Conservation (phyloP, 1,284 basidiomycete species). For the Cerrena zonata region DNA sequence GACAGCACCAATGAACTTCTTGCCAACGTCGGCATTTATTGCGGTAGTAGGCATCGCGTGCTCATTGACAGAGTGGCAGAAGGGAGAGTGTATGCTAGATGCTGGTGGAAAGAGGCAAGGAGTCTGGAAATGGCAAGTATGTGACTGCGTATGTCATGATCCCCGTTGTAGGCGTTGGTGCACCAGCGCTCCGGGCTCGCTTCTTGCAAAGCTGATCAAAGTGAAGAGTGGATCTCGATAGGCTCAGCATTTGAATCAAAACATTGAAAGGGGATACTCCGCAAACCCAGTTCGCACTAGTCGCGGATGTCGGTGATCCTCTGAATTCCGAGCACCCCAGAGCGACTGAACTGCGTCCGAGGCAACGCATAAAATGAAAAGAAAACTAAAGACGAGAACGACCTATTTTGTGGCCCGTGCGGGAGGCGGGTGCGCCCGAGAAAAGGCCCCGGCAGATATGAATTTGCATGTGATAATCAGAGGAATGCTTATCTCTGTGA, state of each 20-base stretch:
- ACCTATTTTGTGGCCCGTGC: no score
- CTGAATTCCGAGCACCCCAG: no score
- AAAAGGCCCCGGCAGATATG: no score
- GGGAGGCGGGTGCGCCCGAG: no score
- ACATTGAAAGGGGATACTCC: no score
- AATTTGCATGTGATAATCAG: conserved; percentile 1
- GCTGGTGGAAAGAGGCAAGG: neutral
- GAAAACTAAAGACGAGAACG: no score
- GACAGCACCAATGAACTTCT: conserved; percentile 65
- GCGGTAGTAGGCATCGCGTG: neutral
- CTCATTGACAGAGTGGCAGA: neutral
- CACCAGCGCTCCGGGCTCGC: neutral
- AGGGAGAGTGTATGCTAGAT: neutral
- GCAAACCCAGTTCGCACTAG: no score
- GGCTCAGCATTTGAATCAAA: no score
- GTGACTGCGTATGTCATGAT: no score
- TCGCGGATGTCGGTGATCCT: no score
- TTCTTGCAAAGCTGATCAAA: neutral
- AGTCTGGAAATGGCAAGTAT: neutral
- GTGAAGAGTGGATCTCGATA: neutral
- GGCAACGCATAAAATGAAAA: no score
- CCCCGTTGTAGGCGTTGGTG: neutral
- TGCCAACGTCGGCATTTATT: conserved; percentile 18
- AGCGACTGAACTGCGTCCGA: no score
- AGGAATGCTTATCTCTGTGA: conserved; percentile 4